phyloP scores from a whole-genome alignment of 805 yeast species.

The Myxozyma vanderwaltii region DNA sequence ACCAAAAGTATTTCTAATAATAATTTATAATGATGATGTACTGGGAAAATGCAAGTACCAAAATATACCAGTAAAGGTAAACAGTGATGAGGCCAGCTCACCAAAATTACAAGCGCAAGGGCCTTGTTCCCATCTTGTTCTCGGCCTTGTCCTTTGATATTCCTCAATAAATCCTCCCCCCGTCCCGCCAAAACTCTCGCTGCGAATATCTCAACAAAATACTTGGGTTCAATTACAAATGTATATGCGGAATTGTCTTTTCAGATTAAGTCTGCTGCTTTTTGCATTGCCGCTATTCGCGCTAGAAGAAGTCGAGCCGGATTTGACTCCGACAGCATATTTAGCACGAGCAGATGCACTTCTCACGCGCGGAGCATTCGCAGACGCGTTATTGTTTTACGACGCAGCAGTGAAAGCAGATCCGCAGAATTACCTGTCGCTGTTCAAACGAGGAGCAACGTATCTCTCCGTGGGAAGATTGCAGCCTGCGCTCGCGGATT shows the following conservation, averaged over 20 bases:
- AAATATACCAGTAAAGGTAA: no score
- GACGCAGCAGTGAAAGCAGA: conserved; percentile 39
- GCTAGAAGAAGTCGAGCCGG: conserved; percentile 10
- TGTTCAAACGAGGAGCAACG: conserved; percentile 45
- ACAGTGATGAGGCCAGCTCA: conserved; percentile 13
- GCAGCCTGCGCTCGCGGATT: conserved; percentile 43
- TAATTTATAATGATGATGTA: no score
- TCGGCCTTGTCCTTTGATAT: no score
- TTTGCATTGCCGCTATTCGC: not conserved
- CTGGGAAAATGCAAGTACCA: no score
- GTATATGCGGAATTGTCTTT: not conserved
- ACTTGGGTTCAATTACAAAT: no score
- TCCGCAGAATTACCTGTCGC: conserved; percentile 39
- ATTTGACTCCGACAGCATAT: conserved; percentile 18
- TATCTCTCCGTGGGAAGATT: conserved; percentile 43
- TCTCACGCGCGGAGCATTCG: conserved; percentile 27
- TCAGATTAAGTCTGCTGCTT: not conserved
- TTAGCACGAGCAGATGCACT: conserved; percentile 29
- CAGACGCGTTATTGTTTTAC: conserved; percentile 32
- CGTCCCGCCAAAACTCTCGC: no score
- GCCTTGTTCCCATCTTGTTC: not conserved
- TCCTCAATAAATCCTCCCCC: no score
- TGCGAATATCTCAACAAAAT: not conserved
- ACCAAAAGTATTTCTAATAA: no score
- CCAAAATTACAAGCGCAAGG: not conserved